Percentiles rank a stretch among this genome's conserved stretches.
Evolutionary conservation across 2,329 filamentous ascomycete species (phyloP).

Genomic region (Penicillium frequentans): DNA sequence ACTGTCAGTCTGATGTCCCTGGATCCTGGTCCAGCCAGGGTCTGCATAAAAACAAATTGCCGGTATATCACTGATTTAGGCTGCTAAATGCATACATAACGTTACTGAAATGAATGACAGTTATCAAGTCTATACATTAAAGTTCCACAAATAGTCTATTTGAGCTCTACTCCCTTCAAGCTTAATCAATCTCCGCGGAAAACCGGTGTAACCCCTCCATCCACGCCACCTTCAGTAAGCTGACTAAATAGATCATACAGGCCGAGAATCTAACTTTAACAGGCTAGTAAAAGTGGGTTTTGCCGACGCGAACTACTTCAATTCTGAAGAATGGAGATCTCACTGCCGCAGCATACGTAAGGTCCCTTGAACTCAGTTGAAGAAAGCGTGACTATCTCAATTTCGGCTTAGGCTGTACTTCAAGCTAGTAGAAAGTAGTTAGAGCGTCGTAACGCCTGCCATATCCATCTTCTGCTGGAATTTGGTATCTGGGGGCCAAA

Average conservation of each 20-base stretch:
- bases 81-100: too few relatives aligned
- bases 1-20: too few relatives aligned
- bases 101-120: too few relatives aligned
- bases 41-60: too few relatives aligned
- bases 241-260: not conserved
- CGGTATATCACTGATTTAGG: too few relatives aligned
- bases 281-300: not conserved
- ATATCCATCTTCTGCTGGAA: not conserved
- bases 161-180: not conserved
- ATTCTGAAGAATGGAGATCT: not conserved
- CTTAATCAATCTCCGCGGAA: not conserved
- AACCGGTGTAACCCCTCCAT: not conserved
- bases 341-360: not conserved
- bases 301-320: not conserved
- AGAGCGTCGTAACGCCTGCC: not conserved
- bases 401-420: not conserved
- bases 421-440: not conserved
- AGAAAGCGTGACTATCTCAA: not conserved
- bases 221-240: not conserved
- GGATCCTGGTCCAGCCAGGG: too few relatives aligned
- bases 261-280: not conserved
- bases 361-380: not conserved
- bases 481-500: not conserved
- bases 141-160: too few relatives aligned
- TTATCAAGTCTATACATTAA: too few relatives aligned